A percentile compares a stretch with the other conserved stretches of the same genome.
phyloP scores from a whole-genome alignment of 2,329 filamentous ascomycete species.

The Xenosphaeropsis pyriputrescens region DNA sequence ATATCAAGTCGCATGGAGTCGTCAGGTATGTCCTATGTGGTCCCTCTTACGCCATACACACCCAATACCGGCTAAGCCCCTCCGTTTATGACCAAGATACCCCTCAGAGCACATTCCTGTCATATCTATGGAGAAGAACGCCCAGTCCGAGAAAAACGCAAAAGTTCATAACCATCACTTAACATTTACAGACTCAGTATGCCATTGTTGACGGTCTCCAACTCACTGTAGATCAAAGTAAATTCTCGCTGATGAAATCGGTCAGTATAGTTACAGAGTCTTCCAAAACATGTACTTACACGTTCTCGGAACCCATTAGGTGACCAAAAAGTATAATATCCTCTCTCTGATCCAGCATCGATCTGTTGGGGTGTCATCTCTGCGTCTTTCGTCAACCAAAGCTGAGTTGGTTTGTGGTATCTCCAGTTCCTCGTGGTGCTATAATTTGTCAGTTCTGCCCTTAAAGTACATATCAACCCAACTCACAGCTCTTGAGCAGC shows the following conservation, averaged over 20 bases:
- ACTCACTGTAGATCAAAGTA: conserved; percentile 43
- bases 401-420: conserved; percentile 51
- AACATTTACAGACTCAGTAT: conserved; percentile 4
- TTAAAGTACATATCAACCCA: neutral
- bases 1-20: no score
- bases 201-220: conserved; percentile 30
- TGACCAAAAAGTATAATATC: conserved; percentile 52
- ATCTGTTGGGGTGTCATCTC: conserved; percentile 46
- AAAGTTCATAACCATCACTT: no score
- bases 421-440: conserved; percentile 52
- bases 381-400: conserved; percentile 56
- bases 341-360: conserved; percentile 43
- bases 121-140: no score
- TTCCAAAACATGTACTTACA: conserved; percentile 25
- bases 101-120: no score
- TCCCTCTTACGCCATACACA: no score
- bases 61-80: no score
- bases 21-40: no score
- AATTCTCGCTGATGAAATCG: conserved; percentile 34
- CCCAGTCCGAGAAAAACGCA: no score
- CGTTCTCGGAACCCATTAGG: conserved; percentile 47
- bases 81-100: no score
- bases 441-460: conserved; percentile 2
- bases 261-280: conserved; percentile 5
- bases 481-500: conserved; percentile 48